phyloP scores from a whole-genome alignment of 352 stramenopile species.

The Aphanomyces invadans region DNA sequence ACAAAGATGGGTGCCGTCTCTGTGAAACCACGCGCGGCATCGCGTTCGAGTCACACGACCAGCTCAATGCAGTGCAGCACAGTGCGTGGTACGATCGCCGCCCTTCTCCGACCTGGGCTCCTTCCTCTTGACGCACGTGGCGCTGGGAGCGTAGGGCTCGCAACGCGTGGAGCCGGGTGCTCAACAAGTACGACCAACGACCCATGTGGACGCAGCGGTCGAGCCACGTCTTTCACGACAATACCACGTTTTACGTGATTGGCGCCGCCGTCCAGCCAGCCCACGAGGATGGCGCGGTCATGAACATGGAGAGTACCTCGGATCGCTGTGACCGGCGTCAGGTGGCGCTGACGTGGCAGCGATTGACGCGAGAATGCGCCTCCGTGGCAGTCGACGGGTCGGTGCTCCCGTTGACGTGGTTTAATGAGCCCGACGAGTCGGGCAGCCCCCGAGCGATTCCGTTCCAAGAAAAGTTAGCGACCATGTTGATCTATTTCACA shows the following conservation, averaged over 20 bases:
- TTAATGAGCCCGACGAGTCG: background rate
- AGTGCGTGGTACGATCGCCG: background rate
- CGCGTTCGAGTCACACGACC: too few species aligned
- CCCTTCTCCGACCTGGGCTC: too few species aligned
- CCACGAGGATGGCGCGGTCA: background rate
- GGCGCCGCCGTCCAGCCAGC: background rate
- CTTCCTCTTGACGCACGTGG: too few species aligned
- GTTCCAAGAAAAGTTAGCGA: constrained; percentile 75
- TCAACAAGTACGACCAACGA: background rate
- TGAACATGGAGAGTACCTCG: background rate
- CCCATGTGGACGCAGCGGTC: background rate
- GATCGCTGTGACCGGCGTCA: too few species aligned
- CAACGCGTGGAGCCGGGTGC: background rate
- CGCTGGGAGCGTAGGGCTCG: constrained; percentile 10
- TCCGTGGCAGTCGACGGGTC: background rate
- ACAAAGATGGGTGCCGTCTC: background rate
- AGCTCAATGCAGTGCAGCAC: constrained; percentile 2
- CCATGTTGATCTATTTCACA: constrained; percentile 74
- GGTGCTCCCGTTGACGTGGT: background rate
- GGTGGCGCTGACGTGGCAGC: background rate
- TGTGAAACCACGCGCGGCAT: background rate
- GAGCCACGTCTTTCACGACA: background rate
- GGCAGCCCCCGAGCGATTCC: constrained; percentile 26
- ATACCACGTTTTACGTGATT: background rate
- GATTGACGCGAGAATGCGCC: background rate